A percentile compares a stretch with the other conserved stretches of the same genome.
Conservation (phyloP, 352 stramenopile genomes). For the Globisporangium uncinulatum region DNA sequence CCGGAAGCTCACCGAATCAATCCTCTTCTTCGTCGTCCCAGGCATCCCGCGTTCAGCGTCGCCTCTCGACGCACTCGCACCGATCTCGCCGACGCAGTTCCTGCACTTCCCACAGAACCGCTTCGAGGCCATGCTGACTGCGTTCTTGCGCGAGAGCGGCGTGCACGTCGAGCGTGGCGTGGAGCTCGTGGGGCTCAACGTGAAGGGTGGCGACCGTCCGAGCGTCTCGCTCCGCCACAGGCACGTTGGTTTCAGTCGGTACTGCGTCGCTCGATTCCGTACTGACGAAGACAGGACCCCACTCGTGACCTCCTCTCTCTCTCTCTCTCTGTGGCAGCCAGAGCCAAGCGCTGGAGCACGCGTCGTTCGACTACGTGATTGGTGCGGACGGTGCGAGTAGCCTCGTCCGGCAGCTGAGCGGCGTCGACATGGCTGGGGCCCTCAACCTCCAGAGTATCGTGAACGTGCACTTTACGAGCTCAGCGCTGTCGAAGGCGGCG, state of each 20-base stretch:
- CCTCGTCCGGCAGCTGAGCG: constrained; percentile 57
- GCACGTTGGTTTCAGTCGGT: constrained; percentile 27
- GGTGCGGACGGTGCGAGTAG: constrained; percentile 90
- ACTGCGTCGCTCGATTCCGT: neutral
- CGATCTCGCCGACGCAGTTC: constrained; percentile 73
- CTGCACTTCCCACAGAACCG: constrained; percentile 83
- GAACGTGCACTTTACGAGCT: constrained; percentile 93
- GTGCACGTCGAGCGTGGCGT: constrained; percentile 56
- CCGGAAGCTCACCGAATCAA: neutral
- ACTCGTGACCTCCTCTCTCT: constrained; percentile 14
- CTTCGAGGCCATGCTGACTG: constrained; percentile 62
- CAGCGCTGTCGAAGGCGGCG: constrained; percentile 43
- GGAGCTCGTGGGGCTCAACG: constrained; percentile 39
- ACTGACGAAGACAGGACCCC: neutral
- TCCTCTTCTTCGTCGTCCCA: constrained; percentile 6
- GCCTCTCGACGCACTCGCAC: constrained; percentile 13
- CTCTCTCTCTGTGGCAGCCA: constrained; percentile 3
- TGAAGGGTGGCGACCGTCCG: constrained; percentile 8
- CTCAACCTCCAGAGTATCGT: constrained; percentile 88
- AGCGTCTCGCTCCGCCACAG: constrained; percentile 36
- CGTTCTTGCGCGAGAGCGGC: constrained; percentile 38
- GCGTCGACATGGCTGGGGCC: constrained; percentile 68
- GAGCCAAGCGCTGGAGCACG: constrained; percentile 25
- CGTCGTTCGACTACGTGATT: constrained; percentile 79
- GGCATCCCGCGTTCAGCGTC: constrained; percentile 35